These are phyloP conservation scores for Hermanozyma aechmeae DNA, from an alignment of 805 yeast species.

Conservation along the genomic window DNA sequence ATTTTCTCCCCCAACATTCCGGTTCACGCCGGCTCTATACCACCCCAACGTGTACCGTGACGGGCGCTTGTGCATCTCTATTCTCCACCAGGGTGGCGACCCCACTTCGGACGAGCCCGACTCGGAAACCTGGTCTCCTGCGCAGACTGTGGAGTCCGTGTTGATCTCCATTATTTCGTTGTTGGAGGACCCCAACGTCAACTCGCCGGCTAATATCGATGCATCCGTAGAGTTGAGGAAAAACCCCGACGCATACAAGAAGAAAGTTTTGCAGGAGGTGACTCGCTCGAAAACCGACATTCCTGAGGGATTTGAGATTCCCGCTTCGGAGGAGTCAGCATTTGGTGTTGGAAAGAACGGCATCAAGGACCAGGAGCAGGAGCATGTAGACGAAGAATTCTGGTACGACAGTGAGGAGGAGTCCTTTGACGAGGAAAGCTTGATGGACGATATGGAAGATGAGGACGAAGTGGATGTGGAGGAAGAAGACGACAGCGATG, in stretches of 20 bases:
- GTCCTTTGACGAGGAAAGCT: conserved; percentile 37
- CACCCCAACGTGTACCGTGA: conserved; percentile 95
- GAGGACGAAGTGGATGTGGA: conserved; percentile 51
- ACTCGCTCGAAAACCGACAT: conserved; percentile 77
- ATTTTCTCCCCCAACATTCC: conserved; percentile 82
- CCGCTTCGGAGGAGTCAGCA: conserved; percentile 48
- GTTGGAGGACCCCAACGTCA: conserved; percentile 87
- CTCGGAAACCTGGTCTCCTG: conserved; percentile 90
- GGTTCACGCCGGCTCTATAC: conserved; percentile 87
- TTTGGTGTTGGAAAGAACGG: conserved; percentile 22
- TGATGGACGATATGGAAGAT: conserved; percentile 38
- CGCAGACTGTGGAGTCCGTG: conserved; percentile 86
- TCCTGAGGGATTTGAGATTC: conserved; percentile 80
- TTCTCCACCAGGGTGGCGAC: conserved; percentile 86
- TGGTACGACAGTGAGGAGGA: conserved; percentile 62
- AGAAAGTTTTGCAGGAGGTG: conserved; percentile 71
- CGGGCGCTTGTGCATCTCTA: conserved; percentile 88
- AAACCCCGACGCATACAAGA: conserved; percentile 65
- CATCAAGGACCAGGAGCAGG: conserved; percentile 36
- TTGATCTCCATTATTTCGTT: conserved; percentile 83
- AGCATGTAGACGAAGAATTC: conserved; percentile 69
- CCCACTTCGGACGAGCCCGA: conserved; percentile 86
- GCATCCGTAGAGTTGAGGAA: conserved; percentile 89
- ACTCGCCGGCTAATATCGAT: conserved; percentile 93
- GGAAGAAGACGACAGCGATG: conserved; percentile 35